phyloP scores from a whole-genome alignment of 208 protist genomes.

The Strigomonas culicis region DNA sequence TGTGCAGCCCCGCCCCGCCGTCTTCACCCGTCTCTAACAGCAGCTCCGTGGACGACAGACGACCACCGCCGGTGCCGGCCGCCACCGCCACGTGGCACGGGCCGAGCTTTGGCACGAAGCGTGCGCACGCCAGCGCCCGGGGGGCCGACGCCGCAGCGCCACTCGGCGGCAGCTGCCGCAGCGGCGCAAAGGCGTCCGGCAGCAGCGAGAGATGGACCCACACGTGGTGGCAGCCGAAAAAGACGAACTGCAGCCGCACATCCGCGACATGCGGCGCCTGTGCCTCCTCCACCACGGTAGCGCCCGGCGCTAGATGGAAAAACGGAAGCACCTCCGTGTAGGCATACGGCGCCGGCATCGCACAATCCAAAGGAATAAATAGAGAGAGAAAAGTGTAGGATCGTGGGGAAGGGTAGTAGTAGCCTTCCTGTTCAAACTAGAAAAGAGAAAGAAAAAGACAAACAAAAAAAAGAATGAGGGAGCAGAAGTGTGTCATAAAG shows the following conservation, averaged over 20 bases:
- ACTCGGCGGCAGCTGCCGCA: not conserved
- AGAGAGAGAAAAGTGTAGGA: not conserved
- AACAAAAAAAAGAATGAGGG: not conserved
- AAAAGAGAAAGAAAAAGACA: not conserved
- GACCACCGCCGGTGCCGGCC: not conserved
- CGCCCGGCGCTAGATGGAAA: no score
- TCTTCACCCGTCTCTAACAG: constrained; percentile 7
- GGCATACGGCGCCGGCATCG: no score
- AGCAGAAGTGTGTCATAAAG: no score
- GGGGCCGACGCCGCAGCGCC: not conserved
- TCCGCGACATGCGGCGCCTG: no score
- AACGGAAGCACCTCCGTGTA: no score
- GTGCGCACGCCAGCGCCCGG: not conserved
- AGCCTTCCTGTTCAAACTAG: not conserved
- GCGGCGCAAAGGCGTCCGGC: not conserved
- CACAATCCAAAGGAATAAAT: not conserved
- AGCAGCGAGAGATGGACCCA: constrained; percentile 2
- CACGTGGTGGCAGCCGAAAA: constrained; percentile 1
- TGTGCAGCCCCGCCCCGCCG: constrained; percentile 4
- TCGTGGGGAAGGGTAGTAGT: not conserved
- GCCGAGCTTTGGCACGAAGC: no score
- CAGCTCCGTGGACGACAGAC: not conserved
- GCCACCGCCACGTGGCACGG: not conserved
- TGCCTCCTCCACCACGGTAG: no score
- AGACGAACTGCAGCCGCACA: constrained; percentile 1